Evolutionary conservation across 208 protist genomes (phyloP).

Genomic region (Trichomonas tenax): DNA sequence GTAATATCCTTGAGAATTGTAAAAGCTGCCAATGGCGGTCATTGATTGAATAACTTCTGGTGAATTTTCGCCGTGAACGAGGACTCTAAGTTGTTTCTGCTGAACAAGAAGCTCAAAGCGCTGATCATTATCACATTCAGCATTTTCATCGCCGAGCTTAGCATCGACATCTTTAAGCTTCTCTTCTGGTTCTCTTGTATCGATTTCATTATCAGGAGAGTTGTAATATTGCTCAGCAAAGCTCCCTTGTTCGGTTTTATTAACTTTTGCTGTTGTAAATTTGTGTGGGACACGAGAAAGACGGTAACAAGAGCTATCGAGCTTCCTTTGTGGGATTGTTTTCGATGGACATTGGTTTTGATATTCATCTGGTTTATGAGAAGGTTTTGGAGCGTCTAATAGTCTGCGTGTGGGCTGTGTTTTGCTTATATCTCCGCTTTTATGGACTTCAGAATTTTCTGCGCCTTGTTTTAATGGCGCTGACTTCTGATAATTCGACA

Average conservation of each 20-base stretch:
- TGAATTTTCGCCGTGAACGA: background rate
- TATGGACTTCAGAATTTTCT: background rate
- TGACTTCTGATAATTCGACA: background rate
- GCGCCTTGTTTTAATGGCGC: background rate
- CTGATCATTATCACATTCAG: background rate
- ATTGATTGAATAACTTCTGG: background rate
- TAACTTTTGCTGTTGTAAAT: background rate
- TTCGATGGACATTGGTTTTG: background rate
- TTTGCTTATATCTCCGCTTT: background rate
- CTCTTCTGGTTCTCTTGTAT: background rate
- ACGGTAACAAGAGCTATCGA: background rate
- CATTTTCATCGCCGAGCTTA: background rate
- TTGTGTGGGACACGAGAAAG: conserved; percentile 13
- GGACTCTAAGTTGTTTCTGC: background rate
- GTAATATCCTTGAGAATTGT: background rate
- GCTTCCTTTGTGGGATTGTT: background rate
- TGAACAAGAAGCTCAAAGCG: background rate
- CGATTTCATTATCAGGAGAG: background rate
- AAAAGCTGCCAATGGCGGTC: background rate
- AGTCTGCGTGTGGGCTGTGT: background rate
- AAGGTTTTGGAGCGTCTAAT: background rate
- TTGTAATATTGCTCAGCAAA: background rate
- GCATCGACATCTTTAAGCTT: background rate
- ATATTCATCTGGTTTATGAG: background rate
- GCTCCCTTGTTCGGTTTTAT: background rate